Conservation (phyloP, 176 grass and related monocot species). For the Cocos nucifera region DNA sequence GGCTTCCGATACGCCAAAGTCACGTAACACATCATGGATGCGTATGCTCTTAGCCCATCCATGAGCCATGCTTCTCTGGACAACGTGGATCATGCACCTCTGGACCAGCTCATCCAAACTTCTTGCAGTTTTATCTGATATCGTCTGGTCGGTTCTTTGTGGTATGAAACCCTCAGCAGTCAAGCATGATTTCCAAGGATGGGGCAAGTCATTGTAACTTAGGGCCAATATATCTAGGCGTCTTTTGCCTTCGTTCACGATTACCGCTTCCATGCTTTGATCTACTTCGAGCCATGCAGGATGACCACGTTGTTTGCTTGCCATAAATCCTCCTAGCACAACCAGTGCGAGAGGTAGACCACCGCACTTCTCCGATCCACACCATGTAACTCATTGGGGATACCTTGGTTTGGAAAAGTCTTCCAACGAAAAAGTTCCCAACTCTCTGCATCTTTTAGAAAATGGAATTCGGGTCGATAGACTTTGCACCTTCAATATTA, state of each 20-base stretch:
- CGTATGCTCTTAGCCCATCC: not conserved
- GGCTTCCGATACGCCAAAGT: not conserved
- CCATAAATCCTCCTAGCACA: not conserved
- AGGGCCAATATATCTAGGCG: not conserved
- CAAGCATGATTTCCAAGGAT: not conserved
- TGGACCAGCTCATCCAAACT: not conserved
- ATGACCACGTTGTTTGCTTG: not conserved
- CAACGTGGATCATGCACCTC: conserved; percentile 7
- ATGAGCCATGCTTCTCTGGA: not conserved
- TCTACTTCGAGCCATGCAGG: not conserved
- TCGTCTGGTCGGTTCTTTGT: too few relatives aligned
- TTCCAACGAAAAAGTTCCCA: too few relatives aligned
- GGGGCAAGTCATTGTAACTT: not conserved
- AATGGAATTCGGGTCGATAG: not conserved
- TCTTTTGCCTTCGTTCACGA: too few relatives aligned
- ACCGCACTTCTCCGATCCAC: too few relatives aligned
- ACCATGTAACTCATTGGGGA: too few relatives aligned
- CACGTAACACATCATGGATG: conserved; percentile 6
- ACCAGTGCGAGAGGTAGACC: not conserved
- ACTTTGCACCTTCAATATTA: not conserved
- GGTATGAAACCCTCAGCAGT: not conserved
- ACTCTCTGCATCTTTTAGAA: too few relatives aligned
- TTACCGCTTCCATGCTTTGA: not conserved
- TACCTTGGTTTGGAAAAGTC: too few relatives aligned
- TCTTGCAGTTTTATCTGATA: not conserved